A percentile compares a stretch with the other conserved stretches of the same genome.
phyloP scores from a whole-genome alignment of 2,329 filamentous ascomycete genomes.

The Alternaria alternata region DNA sequence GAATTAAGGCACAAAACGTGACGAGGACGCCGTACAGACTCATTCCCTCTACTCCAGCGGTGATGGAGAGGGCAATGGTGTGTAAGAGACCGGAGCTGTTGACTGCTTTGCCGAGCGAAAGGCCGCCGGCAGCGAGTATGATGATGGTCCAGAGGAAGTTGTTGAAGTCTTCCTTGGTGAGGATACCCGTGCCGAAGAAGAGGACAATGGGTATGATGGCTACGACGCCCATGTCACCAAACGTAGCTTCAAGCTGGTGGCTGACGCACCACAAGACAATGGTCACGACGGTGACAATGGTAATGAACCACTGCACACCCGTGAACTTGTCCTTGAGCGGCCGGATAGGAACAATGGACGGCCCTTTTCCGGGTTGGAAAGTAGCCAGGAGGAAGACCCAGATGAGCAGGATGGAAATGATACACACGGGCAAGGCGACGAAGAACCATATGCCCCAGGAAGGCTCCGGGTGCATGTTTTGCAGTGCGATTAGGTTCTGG shows the following conservation, averaged over 20 bases:
- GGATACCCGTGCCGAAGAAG: slow-evolving; percentile 94
- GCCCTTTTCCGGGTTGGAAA: slow-evolving; percentile 85
- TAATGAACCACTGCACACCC: slow-evolving; percentile 92
- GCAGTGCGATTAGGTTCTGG: slow-evolving; percentile 94
- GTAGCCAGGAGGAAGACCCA: slow-evolving; percentile 86
- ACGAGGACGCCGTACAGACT: slow-evolving; percentile 86
- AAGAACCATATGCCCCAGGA: slow-evolving; percentile 99
- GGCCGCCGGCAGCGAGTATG: slow-evolving; percentile 91
- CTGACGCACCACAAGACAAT: slow-evolving; percentile 92
- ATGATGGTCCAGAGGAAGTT: slow-evolving; percentile 99
- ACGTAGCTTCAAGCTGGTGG: slow-evolving; percentile 84
- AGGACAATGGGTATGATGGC: slow-evolving; percentile 94
- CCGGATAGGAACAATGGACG: slow-evolving; percentile 89
- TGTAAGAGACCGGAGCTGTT: slow-evolving; percentile 91
- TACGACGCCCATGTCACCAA: slow-evolving; percentile 98
- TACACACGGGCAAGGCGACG: slow-evolving; percentile 88
- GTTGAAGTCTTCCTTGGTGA: slow-evolving; percentile 99
- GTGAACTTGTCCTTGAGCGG: slow-evolving; percentile 88
- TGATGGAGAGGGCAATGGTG: slow-evolving; percentile 83
- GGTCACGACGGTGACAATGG: slow-evolving; percentile 79
- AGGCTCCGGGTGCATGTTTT: slow-evolving; percentile 91
- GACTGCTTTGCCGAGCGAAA: slow-evolving; percentile 92
- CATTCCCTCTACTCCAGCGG: slow-evolving; percentile 74
- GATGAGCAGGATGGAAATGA: slow-evolving; percentile 85
- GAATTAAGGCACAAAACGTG: slow-evolving; percentile 82